Evolutionary conservation across 2,329 filamentous ascomycete genomes (phyloP), one percentile per base, ranked within the genome.

Genomic region (Fusarium praegraminearum): DNA sequence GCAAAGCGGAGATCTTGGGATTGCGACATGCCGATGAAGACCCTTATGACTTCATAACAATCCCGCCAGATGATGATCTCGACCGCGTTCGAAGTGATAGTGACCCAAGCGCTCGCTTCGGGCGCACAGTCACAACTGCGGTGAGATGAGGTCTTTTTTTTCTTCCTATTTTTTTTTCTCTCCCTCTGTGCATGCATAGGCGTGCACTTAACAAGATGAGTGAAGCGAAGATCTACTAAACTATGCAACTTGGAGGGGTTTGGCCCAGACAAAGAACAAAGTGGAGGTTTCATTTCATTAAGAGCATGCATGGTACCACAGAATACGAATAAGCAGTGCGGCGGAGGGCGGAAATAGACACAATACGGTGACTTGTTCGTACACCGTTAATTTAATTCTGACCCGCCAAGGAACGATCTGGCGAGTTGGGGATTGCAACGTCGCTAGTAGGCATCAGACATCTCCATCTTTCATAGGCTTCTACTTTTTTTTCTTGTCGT

Each of bases 41-140:
- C 72, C 74, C 74, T 62, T 76, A 76, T 76, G 75, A 76, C 73
- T 73, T 76, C 75, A 76, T 76, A 47, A n/a, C 44, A 43, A 54
- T 65, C 51, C 43, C 67, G 63, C 45, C 32, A 49, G 18, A 49
- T n/a, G 49, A 44, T 57, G 45, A 49, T 57, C 57, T 66, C 60
- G 58, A 53, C 61, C 41, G 33, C 35, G 46, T 63, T 57, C 44
- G 67, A 57, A 41, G 57, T 58, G 60, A 45, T 53, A 56, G 63
- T 26, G 53, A 30, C 38, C 52, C 56, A 26, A 69, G 66, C 56
- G 61, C 66, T 71, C 66, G 69, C 69, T 73, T 70, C 59, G 28
- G 60, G 54, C 55, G 60, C 61, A 66, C 67, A 68, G 63, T 69
- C 67, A 72, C 53, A 70, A 62, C 60, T 67, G 57, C 71, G 71